Evolutionary conservation across 768 basidiomycete genomes (phyloP).

Genomic region (Boletus reticuloceps): DNA sequence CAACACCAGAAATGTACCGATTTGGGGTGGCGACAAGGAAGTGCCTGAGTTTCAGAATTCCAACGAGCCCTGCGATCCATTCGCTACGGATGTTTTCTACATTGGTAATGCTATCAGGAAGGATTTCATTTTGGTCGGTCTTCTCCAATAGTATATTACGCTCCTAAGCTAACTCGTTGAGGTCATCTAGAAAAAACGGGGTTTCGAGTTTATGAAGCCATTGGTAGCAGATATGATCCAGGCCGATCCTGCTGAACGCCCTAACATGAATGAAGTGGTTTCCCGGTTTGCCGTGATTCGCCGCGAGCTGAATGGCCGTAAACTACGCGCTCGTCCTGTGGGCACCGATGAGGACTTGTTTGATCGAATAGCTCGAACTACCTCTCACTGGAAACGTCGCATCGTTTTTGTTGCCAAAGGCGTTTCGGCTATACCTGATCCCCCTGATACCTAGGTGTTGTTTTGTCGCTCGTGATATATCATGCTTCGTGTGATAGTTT

Average conservation of each 20-base stretch:
- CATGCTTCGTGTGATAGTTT: too few species aligned
- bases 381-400: slow-evolving; percentile 24
- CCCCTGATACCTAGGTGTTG: too few species aligned
- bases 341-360: neutral
- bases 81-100: slow-evolving; percentile 41
- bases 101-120: slow-evolving; percentile 37
- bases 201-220: slow-evolving; percentile 21
- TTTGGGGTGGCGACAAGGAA: neutral
- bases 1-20: neutral
- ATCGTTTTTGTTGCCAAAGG: slow-evolving; percentile 15
- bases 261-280: slow-evolving; percentile 37
- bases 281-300: slow-evolving; percentile 25
- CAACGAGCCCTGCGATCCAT: slow-evolving; percentile 33
- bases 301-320: slow-evolving; percentile 14
- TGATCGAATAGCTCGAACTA: neutral
- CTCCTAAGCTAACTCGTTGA: too few species aligned
- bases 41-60: slow-evolving; percentile 26
- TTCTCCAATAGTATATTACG: too few species aligned
- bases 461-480: too few species aligned
- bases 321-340: slow-evolving; percentile 26
- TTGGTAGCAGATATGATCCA: slow-evolving; percentile 31
- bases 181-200: neutral
- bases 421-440: slow-evolving; percentile 11
- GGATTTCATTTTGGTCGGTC: slow-evolving; percentile 34
- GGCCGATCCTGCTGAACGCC: slow-evolving; percentile 33